Evolutionary conservation across 352 stramenopile genomes (phyloP), one percentile per base, ranked within the genome.

Genomic region (Pythium phragmiticola): DNA sequence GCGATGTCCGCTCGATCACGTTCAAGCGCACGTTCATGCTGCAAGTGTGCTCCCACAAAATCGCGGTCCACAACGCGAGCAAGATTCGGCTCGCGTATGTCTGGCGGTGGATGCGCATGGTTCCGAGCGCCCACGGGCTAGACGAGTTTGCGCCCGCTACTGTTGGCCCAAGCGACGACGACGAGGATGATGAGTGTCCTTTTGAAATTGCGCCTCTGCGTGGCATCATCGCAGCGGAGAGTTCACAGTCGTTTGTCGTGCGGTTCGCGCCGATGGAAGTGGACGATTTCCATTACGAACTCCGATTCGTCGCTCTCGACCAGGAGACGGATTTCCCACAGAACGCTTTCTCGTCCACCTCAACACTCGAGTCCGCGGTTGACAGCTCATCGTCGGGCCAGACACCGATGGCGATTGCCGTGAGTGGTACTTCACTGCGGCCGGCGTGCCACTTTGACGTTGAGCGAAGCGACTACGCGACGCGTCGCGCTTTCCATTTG

Each of bases 391-490:
- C 2, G 19, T 47, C 2, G 50, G 19, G 2, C 19, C 47, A 48
- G 12, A 33, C 23, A 11, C 51, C 54, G 6, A 49, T 92, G 13
- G 64, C 63, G 16, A 59, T 98, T 16, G 60, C 78, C 28, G 74
- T 98, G 3, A 73, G 65, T 2, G 94, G 92, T 28, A 72, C 66
- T 26, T 95, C 92, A 4, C 74, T 92, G 13, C 77, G 94, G 34
- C 94, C 94, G 13, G 83, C 97, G 5, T 98, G 89, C 30, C 94
- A 98, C 68, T 96, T 98, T 51, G 95, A 98, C 26, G 76, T 98
- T 3, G 76, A 96, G 47, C 75, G 73, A 11, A 96, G 84, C 34
- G 88, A 98, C 46, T 98, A 98, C 43, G 63, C 96, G 0, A 71
- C 82, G 53, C 78, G 82, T 21, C 76, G 94, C 41, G 72, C 76